Percentiles rank a stretch among this genome's conserved stretches.
phyloP scores from a whole-genome alignment of 352 stramenopile species.

The Phytophthora hibernalis region DNA sequence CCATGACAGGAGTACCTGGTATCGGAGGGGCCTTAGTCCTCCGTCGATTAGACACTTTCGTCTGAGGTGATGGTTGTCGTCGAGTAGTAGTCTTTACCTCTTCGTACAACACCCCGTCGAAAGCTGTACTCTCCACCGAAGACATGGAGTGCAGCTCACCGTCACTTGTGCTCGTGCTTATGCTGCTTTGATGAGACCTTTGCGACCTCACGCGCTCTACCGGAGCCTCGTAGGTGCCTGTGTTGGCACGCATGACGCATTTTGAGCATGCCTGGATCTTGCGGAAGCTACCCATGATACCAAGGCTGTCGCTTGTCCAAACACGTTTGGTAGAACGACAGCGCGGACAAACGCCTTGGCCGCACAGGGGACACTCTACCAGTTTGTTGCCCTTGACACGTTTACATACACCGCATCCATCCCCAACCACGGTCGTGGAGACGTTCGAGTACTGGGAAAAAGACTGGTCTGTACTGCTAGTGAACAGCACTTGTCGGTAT shows the following conservation, averaged over 20 bases:
- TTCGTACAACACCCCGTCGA: conserved; percentile 23
- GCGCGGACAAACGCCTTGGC: conserved; percentile 37
- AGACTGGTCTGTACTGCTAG: conserved; percentile 12
- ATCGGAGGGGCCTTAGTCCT: conserved; percentile 12
- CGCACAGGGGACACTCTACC: conserved; percentile 34
- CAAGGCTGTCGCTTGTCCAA: conserved; percentile 41
- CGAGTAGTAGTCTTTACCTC: not conserved
- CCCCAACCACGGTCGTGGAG: conserved; percentile 9
- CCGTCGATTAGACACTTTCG: not conserved
- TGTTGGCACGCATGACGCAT: conserved; percentile 51
- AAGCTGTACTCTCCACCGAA: conserved; percentile 2
- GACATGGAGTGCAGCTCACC: conserved; percentile 13
- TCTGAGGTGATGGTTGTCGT: conserved; percentile 4
- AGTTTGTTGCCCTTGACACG: conserved; percentile 27
- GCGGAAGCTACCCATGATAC: conserved; percentile 48
- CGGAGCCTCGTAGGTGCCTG: conserved; percentile 26
- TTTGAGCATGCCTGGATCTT: conserved; percentile 52
- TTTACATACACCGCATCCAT: conserved; percentile 33
- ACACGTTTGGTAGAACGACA: conserved; percentile 47
- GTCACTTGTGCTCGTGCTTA: conserved; percentile 24
- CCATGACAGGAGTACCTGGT: not conserved
- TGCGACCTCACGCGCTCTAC: conserved; percentile 26
- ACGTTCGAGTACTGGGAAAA: conserved; percentile 20
- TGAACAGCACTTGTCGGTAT: conserved; percentile 20
- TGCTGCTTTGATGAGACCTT: conserved; percentile 24